These are phyloP conservation scores for Protea cynaroides DNA, from an alignment of 164 flowering plant genomes.

Conservation along the genomic window DNA sequence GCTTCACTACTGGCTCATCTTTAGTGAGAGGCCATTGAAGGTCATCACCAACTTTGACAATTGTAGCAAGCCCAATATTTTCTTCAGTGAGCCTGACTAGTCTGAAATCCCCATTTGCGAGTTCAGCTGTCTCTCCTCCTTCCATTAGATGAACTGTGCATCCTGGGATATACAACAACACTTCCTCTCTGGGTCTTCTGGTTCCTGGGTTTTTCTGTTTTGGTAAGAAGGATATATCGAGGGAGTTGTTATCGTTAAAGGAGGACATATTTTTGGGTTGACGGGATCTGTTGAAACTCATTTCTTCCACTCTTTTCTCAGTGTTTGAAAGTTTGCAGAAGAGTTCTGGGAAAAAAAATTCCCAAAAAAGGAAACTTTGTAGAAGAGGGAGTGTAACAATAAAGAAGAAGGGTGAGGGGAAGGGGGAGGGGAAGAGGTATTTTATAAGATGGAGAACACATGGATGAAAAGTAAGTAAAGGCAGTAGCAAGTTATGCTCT, in stretches of 20 bases:
- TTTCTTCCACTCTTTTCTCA: constrained; percentile 2
- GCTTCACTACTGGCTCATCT: constrained; percentile 86
- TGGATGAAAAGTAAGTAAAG: not conserved
- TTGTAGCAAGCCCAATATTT: constrained; percentile 42
- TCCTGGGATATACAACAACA: constrained; percentile 47
- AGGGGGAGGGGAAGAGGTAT: no score
- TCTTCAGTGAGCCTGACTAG: constrained; percentile 36
- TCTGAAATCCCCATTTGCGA: constrained; percentile 55
- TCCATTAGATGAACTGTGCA: constrained; percentile 65
- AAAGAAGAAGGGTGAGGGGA: not conserved
- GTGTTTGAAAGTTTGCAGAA: not conserved
- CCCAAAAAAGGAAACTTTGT: constrained; percentile 1
- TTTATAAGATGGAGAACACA: not conserved
- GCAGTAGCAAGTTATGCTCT: not conserved
- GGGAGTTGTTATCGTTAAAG: constrained; percentile 8
- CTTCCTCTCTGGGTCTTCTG: constrained; percentile 31
- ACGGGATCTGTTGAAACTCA: constrained; percentile 32
- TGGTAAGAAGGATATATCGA: constrained; percentile 3
- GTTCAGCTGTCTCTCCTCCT: constrained; percentile 47
- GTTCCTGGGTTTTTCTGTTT: constrained; percentile 10
- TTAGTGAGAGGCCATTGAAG: constrained; percentile 93
- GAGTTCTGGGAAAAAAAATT: not conserved
- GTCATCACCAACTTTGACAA: constrained; percentile 56
- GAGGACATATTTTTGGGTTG: constrained; percentile 17
- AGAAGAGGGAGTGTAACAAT: no score